Percentiles rank a stretch among this genome's conserved stretches.
phyloP scores from a whole-genome alignment of 2,329 filamentous ascomycete species.

The Neofusicoccum laricinum region DNA sequence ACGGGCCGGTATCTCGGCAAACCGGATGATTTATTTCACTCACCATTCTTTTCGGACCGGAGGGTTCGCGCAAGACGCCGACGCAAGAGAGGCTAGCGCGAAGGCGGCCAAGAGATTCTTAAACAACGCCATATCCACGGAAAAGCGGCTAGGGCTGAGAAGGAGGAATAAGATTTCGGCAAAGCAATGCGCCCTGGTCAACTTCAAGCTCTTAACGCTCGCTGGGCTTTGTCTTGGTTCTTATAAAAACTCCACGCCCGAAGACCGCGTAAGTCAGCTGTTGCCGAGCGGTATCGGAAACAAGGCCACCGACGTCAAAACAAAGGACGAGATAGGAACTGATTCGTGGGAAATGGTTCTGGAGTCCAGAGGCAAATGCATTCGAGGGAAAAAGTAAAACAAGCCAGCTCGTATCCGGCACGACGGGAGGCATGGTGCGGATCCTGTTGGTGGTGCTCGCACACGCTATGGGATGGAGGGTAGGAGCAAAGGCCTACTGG shows the following conservation, averaged over 20 bases:
- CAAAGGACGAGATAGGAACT: background rate
- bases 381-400: background rate
- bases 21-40: background rate
- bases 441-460: background rate
- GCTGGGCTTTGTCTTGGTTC: background rate
- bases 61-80: background rate
- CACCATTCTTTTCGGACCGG: conserved; percentile 13
- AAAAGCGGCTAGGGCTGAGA: too few relatives aligned
- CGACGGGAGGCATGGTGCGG: background rate
- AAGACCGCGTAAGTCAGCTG: background rate
- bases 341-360: background rate
- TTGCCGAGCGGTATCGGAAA: conserved; percentile 1
- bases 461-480: background rate
- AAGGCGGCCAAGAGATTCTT: conserved; percentile 1
- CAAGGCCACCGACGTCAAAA: conserved; percentile 12
- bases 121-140: background rate
- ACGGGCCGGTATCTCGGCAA: background rate
- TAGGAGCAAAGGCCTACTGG: background rate
- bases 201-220: background rate
- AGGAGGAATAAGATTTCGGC: background rate
- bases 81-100: background rate
- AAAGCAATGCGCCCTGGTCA: background rate
- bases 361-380: background rate
- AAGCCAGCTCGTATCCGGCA: background rate
- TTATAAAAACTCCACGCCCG: background rate